These are phyloP conservation scores for Kuraishia capsulata DNA, from an alignment of 805 yeast species.

Conservation along the genomic window DNA sequence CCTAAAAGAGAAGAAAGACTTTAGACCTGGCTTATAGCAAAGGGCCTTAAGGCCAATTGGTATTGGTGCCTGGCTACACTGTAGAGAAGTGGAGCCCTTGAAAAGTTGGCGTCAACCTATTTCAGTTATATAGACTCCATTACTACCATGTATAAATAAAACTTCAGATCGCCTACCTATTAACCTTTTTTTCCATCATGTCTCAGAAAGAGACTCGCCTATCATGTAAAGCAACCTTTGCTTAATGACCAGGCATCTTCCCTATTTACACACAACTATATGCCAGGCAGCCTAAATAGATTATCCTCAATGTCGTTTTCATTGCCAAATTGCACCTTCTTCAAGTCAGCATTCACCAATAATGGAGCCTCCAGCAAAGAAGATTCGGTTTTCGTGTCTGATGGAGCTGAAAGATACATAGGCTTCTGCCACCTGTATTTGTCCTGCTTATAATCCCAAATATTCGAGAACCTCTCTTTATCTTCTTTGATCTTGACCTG, in stretches of 20 bases:
- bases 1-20: neutral
- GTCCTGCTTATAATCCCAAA: slow-evolving; percentile 59
- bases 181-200: no score
- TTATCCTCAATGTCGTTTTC: slow-evolving; percentile 19
- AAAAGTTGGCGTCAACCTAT: neutral
- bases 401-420: slow-evolving; percentile 11
- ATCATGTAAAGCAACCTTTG: no score
- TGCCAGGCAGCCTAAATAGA: slow-evolving; percentile 14
- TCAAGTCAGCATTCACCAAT: slow-evolving; percentile 3
- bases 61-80: neutral
- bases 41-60: no score
- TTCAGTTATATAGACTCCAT: neutral
- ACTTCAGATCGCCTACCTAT: no score
- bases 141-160: no score
- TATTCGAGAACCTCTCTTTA: slow-evolving; percentile 21
- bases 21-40: no score
- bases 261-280: no score
- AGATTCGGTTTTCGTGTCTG: neutral
- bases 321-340: slow-evolving; percentile 20
- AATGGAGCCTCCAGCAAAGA: slow-evolving; percentile 4
- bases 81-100: neutral
- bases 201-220: no score
- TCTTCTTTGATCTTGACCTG: slow-evolving; percentile 25
- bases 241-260: no score
- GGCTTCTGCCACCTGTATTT: slow-evolving; percentile 42